Base-by-base conservation (phyloP, 1,284 basidiomycete genomes). In the Singerocomus inundabilis region DNA sequence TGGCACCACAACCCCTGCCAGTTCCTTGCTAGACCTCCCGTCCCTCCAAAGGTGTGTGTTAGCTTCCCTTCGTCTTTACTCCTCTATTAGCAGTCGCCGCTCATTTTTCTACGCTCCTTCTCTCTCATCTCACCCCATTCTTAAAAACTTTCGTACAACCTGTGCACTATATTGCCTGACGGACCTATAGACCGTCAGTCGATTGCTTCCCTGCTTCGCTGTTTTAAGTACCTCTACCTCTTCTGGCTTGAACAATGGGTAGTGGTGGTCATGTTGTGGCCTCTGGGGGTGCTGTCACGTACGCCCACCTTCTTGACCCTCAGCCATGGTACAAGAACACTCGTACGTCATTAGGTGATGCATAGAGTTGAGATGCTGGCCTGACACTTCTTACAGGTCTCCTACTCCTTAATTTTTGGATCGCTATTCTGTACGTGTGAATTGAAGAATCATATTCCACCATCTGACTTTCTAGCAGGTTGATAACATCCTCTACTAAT, bases 401-500 rank as follows among this genome's bases (percentile, higher is more conserved):
- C 21, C 13, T 41, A 9, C 40, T 41, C 18, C 40, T 41, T 35
- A 36, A 41, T 15, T 35, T 41, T 13, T 41, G 40, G 40, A 41
- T 41, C 9, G 40, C 28, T 41, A 21, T 41, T 18, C 35, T 41
- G 40, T 21, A 13, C 2, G 28, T 36, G 15, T 15, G 28, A 21
- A 13, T 35, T 18, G 1, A 18, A 41, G 6, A 15, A 11, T 15
- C 35, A 9, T 41, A 6, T 8, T 6, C 5, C 6, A n/a, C 5
- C 37, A 21, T 21, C 40, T 35, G 10, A 41, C 40, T 1, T 21
- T n/a, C 28, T 41, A 10, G 18, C 18, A 41, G 40, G 40, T 25
- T 52, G 37, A 85, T 86, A 66, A 87, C 84, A 10, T 84, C 85
- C 13, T 84, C 84, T n/a, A 85, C 82, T 48, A 87, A 85, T 66